Evolutionary conservation across 306 rosid species (phyloP).

Genomic region (Trifolium pratense): DNA sequence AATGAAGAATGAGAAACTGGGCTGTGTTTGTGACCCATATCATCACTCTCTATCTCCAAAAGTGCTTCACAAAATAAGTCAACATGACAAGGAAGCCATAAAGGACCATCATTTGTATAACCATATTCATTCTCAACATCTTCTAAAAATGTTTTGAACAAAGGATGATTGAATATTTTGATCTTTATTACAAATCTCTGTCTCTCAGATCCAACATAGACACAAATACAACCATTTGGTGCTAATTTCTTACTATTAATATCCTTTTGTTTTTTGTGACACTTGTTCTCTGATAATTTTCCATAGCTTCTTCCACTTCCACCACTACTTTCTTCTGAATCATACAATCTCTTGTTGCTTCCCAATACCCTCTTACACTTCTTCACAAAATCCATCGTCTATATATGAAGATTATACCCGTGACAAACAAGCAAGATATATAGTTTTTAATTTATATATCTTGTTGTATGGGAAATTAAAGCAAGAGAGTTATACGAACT

Average conservation of each 20-base stretch:
- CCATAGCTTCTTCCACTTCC: constrained; percentile 19
- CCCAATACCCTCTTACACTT: constrained; percentile 44
- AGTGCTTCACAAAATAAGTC: constrained; percentile 57
- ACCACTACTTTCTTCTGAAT: not conserved
- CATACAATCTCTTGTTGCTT: constrained; percentile 26
- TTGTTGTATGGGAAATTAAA: not conserved
- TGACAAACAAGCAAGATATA: no score
- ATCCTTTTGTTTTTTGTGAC: not conserved
- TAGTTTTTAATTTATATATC: no score
- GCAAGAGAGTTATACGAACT: not conserved
- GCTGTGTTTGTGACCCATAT: not conserved
- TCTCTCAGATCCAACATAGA: constrained; percentile 65
- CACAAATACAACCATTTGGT: constrained; percentile 59
- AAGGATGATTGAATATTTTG: constrained; percentile 58
- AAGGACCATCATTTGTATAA: constrained; percentile 61
- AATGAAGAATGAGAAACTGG: constrained; percentile 2
- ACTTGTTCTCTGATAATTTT: constrained; percentile 5
- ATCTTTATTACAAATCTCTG: constrained; percentile 59
- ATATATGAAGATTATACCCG: no score
- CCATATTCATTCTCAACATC: constrained; percentile 75
- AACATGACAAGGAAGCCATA: constrained; percentile 72
- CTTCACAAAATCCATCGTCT: constrained; percentile 41
- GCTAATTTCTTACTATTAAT: constrained; percentile 24
- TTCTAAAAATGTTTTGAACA: constrained; percentile 64
- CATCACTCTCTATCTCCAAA: constrained; percentile 26